Evolutionary conservation across 768 basidiomycete genomes (phyloP), one percentile per base, ranked within the genome.

Genomic region (Coprinopsis strossmayeri): DNA sequence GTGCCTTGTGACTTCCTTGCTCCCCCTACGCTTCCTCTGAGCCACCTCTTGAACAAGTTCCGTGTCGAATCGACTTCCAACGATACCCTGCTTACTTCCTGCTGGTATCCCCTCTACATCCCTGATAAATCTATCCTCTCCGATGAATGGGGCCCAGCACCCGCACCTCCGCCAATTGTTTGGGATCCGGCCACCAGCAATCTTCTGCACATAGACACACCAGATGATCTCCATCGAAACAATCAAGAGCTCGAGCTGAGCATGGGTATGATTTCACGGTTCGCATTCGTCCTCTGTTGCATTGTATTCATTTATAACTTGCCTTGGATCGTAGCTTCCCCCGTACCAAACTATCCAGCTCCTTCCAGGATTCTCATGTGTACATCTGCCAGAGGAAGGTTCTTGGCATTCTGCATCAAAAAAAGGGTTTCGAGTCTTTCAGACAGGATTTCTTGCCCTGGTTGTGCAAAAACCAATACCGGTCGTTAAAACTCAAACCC

Each of bases 1-100:
- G 76, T 97, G 1, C 87, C 94, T 5, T 96, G 92, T 60, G 94
- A 97, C 63, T 89, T 96, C 43, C 75, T 92, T 18, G 84, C 92
- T 7, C 85, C 92, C 0, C 69, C 82, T 0, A 68, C 78, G 0
- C 72, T 96, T n/a, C 71, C 84, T 3, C 74, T 97, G 5, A 74
- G 75, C 25, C 68, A 66, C 0, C 66, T 96, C 1, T 69, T 96
- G 37, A 82, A 97, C 64, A 86, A 82, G 59, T 94, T 93, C 62
- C 81, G 94, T 26, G 74, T 78, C 10, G 84, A 91, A 54, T 68
- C 78, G 0, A 71, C 81, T 45, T 74, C 79, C 30, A 75, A 82
- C 66, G 76, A 78, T 26, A 70, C 78, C 37, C 71, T 91, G 55
- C 78, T 77, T 1, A 82, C 82, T 1, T 69, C 79, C 3, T 86